Evolutionary conservation across 352 stramenopile species (phyloP), one percentile per base, ranked within the genome.

Genomic region (Phytophthora pseudosyringae): DNA sequence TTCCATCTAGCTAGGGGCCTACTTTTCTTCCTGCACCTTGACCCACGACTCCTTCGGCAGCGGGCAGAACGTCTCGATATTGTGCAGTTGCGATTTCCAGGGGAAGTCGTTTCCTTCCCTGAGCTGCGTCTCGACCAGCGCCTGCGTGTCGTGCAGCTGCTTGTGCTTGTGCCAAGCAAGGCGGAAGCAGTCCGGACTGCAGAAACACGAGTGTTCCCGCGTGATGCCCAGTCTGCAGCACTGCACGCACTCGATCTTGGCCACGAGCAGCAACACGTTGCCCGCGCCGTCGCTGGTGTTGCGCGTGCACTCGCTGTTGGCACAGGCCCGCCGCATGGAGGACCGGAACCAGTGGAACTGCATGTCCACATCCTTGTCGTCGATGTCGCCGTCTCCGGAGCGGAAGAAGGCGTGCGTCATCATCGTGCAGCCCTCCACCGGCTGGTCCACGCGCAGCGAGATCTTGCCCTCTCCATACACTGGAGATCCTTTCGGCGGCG

Each of bases 361-460:
- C 64, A 92, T 74, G 13, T 86, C 76, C 32, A 90, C 83, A 44
- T 85, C 75, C 44, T 88, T 83, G 65, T 89, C 80, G 57, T 92
- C 80, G 38, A 88, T 89, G 62, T 89, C 81, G 26, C 81, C 78
- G 5, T 89, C 81, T 7, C 78, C 71, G 3, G 81, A 89, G 31
- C 83, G 83, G 50, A 89, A 92, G 62, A 92, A 92, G n/a, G 81
- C 80, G 62, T 92, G 83, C 59, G 81, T 88, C 76, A 83, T 86
- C 54, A 92, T 83, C 45, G 70, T 65, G 59, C 83, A 92, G 49
- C 76, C 73, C 51, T 88, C 81, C 31, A 92, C 80, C 3, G 83
- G 83, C 64, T 92, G 83, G 54, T 92, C 83, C 21, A 92, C 81
- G 25, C 83, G 81, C 48, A 92, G 67, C 25, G 83, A 92, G 59